phyloP scores from a whole-genome alignment of 805 yeast species.

The Hermanozyma aechmeae region DNA sequence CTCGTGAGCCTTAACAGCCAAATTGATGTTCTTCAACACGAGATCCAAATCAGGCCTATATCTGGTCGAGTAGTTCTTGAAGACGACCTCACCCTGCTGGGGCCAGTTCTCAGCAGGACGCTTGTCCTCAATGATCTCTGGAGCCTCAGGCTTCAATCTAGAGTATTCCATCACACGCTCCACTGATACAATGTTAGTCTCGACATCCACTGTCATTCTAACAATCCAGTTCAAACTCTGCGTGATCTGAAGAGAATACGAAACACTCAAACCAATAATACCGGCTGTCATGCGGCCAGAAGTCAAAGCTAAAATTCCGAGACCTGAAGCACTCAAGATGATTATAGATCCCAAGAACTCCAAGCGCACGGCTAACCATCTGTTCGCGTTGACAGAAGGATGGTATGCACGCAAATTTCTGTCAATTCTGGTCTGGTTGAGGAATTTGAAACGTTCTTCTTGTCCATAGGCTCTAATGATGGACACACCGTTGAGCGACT shows the following conservation, averaged over 20 bases:
- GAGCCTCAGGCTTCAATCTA: constrained; percentile 75
- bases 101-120: constrained; percentile 49
- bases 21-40: constrained; percentile 30
- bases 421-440: constrained; percentile 68
- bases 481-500: constrained; percentile 65
- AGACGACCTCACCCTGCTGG: constrained; percentile 24
- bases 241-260: constrained; percentile 88
- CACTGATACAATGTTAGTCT: constrained; percentile 92
- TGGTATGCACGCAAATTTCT: constrained; percentile 85
- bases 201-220: constrained; percentile 97
- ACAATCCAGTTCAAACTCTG: constrained; percentile 96
- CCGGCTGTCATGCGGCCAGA: constrained; percentile 78
- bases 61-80: constrained; percentile 29
- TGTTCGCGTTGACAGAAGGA: constrained; percentile 85
- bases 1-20: constrained; percentile 27
- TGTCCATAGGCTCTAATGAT: constrained; percentile 71
- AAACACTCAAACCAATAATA: constrained; percentile 85
- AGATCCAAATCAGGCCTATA: constrained; percentile 37
- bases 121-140: constrained; percentile 48
- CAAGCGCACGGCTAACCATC: constrained; percentile 95
- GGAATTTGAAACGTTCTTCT: constrained; percentile 48
- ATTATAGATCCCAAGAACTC: constrained; percentile 87
- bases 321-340: constrained; percentile 76
- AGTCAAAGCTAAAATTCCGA: constrained; percentile 62
- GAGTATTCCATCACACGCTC: constrained; percentile 91